These are phyloP conservation scores for Rhodotorula sphaerocarpa DNA, from an alignment of 768 basidiomycete genomes.

Conservation along the genomic window DNA sequence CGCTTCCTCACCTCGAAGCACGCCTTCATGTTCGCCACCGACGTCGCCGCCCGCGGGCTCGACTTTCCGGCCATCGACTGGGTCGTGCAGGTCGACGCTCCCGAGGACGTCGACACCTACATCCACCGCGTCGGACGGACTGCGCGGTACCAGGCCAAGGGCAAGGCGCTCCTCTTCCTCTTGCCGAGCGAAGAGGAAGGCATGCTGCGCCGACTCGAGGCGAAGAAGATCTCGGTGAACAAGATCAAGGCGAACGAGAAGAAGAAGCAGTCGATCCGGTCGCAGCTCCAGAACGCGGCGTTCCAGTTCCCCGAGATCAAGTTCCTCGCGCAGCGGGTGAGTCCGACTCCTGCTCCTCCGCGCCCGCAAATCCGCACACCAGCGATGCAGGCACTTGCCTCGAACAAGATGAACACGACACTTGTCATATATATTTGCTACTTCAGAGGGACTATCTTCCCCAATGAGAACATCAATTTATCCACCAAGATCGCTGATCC, in stretches of 20 bases:
- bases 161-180: slow-evolving; percentile 72
- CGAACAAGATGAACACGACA: slow-evolving; percentile 43
- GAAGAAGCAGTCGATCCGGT: slow-evolving; percentile 69
- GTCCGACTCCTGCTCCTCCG: slow-evolving; percentile 43
- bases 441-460: slow-evolving; percentile 57
- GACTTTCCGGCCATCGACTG: slow-evolving; percentile 96
- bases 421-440: slow-evolving; percentile 71
- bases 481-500: slow-evolving; percentile 74
- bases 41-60: slow-evolving; percentile 88
- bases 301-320: slow-evolving; percentile 97
- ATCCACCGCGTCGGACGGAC: slow-evolving; percentile 95
- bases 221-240: slow-evolving; percentile 58
- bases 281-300: slow-evolving; percentile 80
- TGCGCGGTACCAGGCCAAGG: slow-evolving; percentile 82
- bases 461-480: slow-evolving; percentile 62
- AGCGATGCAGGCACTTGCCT: no score
- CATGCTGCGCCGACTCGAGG: slow-evolving; percentile 62
- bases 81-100: slow-evolving; percentile 92
- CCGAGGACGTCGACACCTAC: slow-evolving; percentile 95
- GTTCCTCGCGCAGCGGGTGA: slow-evolving; percentile 83
- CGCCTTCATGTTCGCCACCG: slow-evolving; percentile 85
- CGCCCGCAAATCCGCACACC: no score
- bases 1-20: slow-evolving; percentile 74
- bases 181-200: slow-evolving; percentile 89
- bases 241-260: slow-evolving; percentile 81